These are phyloP conservation scores for Corylus americana DNA, from an alignment of 306 rosid genomes.

Conservation along the genomic window DNA sequence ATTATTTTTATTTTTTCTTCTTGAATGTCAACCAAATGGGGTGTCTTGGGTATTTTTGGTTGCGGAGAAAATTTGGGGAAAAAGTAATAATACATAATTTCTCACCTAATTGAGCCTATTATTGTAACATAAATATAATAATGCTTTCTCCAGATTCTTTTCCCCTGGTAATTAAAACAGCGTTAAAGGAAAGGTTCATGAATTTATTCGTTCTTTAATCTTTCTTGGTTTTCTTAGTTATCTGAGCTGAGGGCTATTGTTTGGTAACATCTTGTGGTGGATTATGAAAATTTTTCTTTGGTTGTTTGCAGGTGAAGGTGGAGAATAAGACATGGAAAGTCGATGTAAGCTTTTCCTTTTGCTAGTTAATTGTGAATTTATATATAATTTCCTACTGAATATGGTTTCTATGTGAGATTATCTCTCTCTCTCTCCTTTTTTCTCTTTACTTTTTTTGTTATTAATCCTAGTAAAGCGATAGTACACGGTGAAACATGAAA, in stretches of 20 bases:
- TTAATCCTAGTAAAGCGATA: background rate
- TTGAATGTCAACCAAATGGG: no score
- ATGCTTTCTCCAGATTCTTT: background rate
- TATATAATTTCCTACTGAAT: background rate
- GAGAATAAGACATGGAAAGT: slow-evolving; percentile 91
- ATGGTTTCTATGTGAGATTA: background rate
- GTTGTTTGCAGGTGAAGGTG: slow-evolving; percentile 82
- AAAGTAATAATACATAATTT: background rate
- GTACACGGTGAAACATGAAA: slow-evolving; percentile 1
- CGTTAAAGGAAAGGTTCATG: background rate
- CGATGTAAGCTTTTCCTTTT: slow-evolving; percentile 62
- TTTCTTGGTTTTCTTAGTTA: background rate
- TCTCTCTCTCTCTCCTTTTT: background rate
- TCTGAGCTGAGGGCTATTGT: background rate
- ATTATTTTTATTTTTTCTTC: no score
- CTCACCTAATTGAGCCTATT: background rate
- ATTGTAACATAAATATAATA: background rate
- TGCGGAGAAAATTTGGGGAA: background rate
- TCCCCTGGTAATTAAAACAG: background rate
- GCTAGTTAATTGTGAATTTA: background rate
- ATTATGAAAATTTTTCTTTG: background rate
- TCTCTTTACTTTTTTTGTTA: background rate
- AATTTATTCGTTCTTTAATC: no score
- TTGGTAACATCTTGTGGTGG: background rate
- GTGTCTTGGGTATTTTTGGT: no score